Base-by-base conservation (phyloP, 2,329 filamentous ascomycete genomes). In the Didymella glomerata region DNA sequence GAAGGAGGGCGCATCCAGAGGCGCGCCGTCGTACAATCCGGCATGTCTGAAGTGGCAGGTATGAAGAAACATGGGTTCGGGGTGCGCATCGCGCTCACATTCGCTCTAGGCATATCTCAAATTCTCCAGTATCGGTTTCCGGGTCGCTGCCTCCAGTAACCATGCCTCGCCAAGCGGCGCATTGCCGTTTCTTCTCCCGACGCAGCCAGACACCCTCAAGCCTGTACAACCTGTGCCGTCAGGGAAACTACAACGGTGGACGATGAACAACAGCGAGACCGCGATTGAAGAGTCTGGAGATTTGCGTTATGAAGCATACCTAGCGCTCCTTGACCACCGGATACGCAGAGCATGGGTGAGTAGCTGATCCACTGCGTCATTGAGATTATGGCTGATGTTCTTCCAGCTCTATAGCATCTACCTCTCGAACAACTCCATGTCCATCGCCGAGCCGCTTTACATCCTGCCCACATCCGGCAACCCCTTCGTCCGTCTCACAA, bases 1-100 rank as follows among this genome's bases (percentile, higher is more conserved):
- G 14, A 80, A 86, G 1, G 79, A 84, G n/a, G 89, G 87, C 68
- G 90, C 88, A 32, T 76, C 77, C 55, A 73, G 73, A 38, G 88
- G 87, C 4, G 79, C 82, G 28, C 90, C 93, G 25, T 96, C 92
- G 65, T 96, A 90, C 80, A 98, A 98, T 75, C 95, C 95, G 11
- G 87, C 88, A 58, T 99, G 95, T 81, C 82, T 98, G 72, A 97
- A 94, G 82, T 98, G 93, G 93, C 95, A 98, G 90, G 92, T 94
- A 70, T 67, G 86, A 28, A 28, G 2, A 34, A n/a, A 4, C 11
- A 2, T 14, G 20, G 3, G 2, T 16, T 14, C 10, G 8, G 5
- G 14, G 3, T 18, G 27, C 36, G 24, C 27, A 20, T 40, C 47
- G 25, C 57, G 52, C 60, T 63, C 40, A 67, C 44, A n/a, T 53